phyloP scores from a whole-genome alignment of 257 asterid species.

The Salvia splendens region DNA sequence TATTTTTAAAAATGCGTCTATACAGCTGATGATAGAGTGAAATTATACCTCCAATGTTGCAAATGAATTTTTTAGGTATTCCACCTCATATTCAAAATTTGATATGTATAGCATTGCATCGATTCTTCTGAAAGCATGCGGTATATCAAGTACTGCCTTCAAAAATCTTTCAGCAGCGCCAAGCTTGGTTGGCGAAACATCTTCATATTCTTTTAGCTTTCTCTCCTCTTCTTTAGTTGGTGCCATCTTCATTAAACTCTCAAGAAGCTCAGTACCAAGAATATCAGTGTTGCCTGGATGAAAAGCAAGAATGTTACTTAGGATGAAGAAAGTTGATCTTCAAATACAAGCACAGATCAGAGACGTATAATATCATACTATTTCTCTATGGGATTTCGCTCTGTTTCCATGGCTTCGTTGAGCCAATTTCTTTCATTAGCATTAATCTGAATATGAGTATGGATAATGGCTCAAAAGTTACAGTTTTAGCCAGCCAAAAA shows the following conservation, averaged over 20 bases:
- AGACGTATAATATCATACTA: neutral
- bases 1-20: neutral
- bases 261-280: slow-evolving; percentile 91
- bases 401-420: neutral
- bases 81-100: slow-evolving; percentile 83
- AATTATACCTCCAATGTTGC: slow-evolving; percentile 86
- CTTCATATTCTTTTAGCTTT: slow-evolving; percentile 72
- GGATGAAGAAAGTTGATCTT: slow-evolving; percentile 1
- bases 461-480: neutral
- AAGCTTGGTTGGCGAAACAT: slow-evolving; percentile 80
- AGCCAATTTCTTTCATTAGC: slow-evolving; percentile 17
- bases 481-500: neutral
- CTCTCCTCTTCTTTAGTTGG: slow-evolving; percentile 96
- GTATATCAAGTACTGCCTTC: slow-evolving; percentile 86
- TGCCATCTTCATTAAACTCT: slow-evolving; percentile 94
- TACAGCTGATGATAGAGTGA: slow-evolving; percentile 29
- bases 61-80: slow-evolving; percentile 85
- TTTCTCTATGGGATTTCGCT: slow-evolving; percentile 1
- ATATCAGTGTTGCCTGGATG: slow-evolving; percentile 77
- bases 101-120: slow-evolving; percentile 89
- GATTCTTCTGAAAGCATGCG: slow-evolving; percentile 84
- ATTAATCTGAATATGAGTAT: neutral
- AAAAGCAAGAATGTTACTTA: slow-evolving; percentile 24
- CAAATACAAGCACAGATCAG: slow-evolving; percentile 1
- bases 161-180: slow-evolving; percentile 92